These are phyloP conservation scores for Leccinum imitatum DNA, from an alignment of 768 basidiomycete species.

Conservation along the genomic window DNA sequence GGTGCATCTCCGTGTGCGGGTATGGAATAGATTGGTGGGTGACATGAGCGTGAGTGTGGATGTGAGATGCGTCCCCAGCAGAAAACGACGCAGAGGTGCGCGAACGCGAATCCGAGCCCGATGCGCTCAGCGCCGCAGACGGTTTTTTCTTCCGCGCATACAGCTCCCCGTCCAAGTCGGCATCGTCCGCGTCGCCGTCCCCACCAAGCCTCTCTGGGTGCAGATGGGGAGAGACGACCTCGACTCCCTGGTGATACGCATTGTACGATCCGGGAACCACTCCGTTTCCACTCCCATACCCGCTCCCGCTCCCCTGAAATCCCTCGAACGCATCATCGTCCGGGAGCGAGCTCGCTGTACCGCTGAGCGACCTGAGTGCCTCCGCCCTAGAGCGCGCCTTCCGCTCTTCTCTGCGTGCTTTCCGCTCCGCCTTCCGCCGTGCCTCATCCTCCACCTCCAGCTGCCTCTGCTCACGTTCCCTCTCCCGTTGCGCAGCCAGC, in stretches of 20 bases:
- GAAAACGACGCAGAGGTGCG: slow-evolving; percentile 55
- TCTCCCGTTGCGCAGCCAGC: slow-evolving; percentile 30
- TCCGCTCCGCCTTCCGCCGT: slow-evolving; percentile 47
- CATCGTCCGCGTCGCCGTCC: slow-evolving; percentile 42
- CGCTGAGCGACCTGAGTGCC: slow-evolving; percentile 35
- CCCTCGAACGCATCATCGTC: slow-evolving; percentile 54
- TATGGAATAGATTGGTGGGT: slow-evolving; percentile 29
- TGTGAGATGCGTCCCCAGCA: slow-evolving; percentile 18
- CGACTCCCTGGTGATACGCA: neutral
- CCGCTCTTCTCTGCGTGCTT: slow-evolving; percentile 44
- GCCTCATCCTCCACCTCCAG: slow-evolving; percentile 40
- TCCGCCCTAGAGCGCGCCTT: slow-evolving; percentile 42
- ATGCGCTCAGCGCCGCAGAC: slow-evolving; percentile 35
- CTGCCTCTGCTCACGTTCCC: slow-evolving; percentile 23
- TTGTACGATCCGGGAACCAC: neutral
- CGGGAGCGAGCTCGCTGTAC: slow-evolving; percentile 11
- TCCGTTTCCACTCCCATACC: slow-evolving; percentile 19
- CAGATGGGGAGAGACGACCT: neutral
- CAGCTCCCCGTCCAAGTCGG: slow-evolving; percentile 58
- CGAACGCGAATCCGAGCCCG: slow-evolving; percentile 58
- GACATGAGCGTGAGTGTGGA: slow-evolving; percentile 25
- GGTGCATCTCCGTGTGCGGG: slow-evolving; percentile 29
- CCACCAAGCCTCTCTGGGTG: slow-evolving; percentile 12
- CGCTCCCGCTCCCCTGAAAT: slow-evolving; percentile 55
- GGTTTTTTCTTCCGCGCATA: slow-evolving; percentile 44